phyloP scores from a whole-genome alignment of 2,329 filamentous ascomycete species.

The Bipolaris bicolor region DNA sequence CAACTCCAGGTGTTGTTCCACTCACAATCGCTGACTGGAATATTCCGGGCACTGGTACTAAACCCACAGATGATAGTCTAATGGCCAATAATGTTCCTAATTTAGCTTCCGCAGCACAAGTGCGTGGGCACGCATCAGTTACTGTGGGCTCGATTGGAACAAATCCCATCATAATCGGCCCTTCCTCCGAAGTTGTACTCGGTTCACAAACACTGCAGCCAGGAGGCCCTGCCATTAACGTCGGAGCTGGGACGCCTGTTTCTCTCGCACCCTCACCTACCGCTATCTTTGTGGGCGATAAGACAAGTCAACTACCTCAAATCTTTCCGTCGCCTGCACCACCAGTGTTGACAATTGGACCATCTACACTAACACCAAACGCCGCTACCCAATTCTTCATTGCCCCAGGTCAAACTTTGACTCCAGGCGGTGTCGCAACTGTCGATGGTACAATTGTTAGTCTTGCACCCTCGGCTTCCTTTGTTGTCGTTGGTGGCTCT shows the following conservation, averaged over 20 bases:
- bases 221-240: conserved; percentile 44
- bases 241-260: conserved; percentile 41
- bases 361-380: conserved; percentile 51
- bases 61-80: conserved; percentile 9
- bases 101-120: conserved; percentile 11
- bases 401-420: conserved; percentile 46
- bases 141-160: conserved; percentile 38
- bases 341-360: conserved; percentile 51
- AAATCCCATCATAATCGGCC: conserved; percentile 38
- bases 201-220: conserved; percentile 45
- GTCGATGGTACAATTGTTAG: conserved; percentile 50
- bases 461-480: conserved; percentile 48
- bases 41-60: conserved; percentile 6
- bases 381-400: conserved; percentile 55
- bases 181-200: conserved; percentile 43
- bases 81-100: conserved; percentile 9
- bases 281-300: conserved; percentile 37
- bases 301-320: conserved; percentile 34
- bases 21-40: conserved; percentile 25
- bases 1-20: conserved; percentile 13
- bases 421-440: conserved; percentile 49
- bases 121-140: conserved; percentile 5
- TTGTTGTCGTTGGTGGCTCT: conserved; percentile 50
- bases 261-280: conserved; percentile 39
- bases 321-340: conserved; percentile 22